A percentile compares a stretch with the other conserved stretches of the same genome.
phyloP scores from a whole-genome alignment of 2,329 filamentous ascomycete species.

The Pyrenophora graminea region DNA sequence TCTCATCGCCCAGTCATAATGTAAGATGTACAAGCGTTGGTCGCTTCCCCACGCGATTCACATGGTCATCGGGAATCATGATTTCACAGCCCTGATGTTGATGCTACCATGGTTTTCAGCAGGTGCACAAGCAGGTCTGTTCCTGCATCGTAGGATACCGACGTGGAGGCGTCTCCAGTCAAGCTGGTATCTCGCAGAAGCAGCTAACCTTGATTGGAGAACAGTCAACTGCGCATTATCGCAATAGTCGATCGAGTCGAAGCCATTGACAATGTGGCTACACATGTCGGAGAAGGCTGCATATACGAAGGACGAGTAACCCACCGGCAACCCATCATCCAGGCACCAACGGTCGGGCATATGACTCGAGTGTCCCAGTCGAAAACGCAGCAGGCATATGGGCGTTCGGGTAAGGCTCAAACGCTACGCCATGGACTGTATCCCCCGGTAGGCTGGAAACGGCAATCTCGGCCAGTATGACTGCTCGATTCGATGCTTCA shows the following conservation, averaged over 20 bases:
- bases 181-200: slow-evolving; percentile 29
- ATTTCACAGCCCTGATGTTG: background rate
- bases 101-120: background rate
- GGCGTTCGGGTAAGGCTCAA: slow-evolving; percentile 16
- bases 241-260: slow-evolving; percentile 4
- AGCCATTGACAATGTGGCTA: slow-evolving; percentile 17
- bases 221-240: slow-evolving; percentile 25
- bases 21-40: background rate
- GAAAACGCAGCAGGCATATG: slow-evolving; percentile 9
- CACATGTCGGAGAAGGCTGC: slow-evolving; percentile 17
- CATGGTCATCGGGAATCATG: background rate
- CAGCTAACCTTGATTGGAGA: slow-evolving; percentile 23
- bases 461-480: slow-evolving; percentile 2
- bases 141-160: slow-evolving; percentile 11
- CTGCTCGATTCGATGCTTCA: slow-evolving; percentile 16
- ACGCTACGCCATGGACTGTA: slow-evolving; percentile 35
- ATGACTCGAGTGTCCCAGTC: background rate
- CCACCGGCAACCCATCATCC: slow-evolving; percentile 6
- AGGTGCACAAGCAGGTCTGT: too few relatives aligned
- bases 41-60: background rate
- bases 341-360: slow-evolving; percentile 24
- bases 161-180: slow-evolving; percentile 15
- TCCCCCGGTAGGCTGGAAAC: slow-evolving; percentile 10
- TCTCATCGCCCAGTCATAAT: slow-evolving; percentile 13
- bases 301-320: slow-evolving; percentile 1